A percentile compares a stretch with the other conserved stretches of the same genome.
These are phyloP conservation scores for Vigna angularis DNA, from an alignment of 306 rosid species.

Conservation along the genomic window DNA sequence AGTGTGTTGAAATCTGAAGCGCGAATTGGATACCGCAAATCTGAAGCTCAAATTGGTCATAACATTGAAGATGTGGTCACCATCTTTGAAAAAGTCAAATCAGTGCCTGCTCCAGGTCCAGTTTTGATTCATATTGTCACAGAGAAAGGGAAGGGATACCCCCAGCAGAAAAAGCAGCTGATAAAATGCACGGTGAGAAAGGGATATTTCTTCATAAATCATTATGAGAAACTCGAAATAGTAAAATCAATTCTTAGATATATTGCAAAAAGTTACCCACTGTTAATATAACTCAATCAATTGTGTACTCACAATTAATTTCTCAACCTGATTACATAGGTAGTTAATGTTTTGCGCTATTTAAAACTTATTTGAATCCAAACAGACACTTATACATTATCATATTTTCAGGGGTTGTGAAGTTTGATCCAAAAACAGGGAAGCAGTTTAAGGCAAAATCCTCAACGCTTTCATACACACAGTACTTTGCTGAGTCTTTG, in stretches of 20 bases:
- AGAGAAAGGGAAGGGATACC: slow-evolving; percentile 97
- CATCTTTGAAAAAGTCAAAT: slow-evolving; percentile 53
- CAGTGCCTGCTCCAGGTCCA: slow-evolving; percentile 78
- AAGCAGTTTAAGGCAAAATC: slow-evolving; percentile 72
- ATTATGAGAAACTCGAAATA: neutral
- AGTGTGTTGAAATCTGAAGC: too few relatives aligned
- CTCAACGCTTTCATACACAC: slow-evolving; percentile 78
- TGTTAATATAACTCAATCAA: neutral
- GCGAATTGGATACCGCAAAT: too few relatives aligned
- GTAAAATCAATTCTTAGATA: neutral
- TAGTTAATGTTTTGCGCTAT: neutral
- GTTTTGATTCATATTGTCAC: slow-evolving; percentile 88
- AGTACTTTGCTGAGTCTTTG: slow-evolving; percentile 81
- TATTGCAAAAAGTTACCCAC: neutral
- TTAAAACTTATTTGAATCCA: neutral
- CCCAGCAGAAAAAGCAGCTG: slow-evolving; percentile 86
- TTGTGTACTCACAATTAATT: neutral
- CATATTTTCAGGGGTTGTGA: slow-evolving; percentile 70
- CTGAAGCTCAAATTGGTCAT: too few relatives aligned
- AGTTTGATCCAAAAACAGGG: slow-evolving; percentile 90
- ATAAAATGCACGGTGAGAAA: slow-evolving; percentile 88
- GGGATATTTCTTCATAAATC: neutral
- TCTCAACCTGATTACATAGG: neutral
- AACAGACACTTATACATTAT: slow-evolving; percentile 10
- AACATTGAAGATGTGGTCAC: neutral